Evolutionary conservation across 2,329 filamentous ascomycete genomes (phyloP), one percentile per base, ranked within the genome.

Genomic region (Beauveria bassiana): DNA sequence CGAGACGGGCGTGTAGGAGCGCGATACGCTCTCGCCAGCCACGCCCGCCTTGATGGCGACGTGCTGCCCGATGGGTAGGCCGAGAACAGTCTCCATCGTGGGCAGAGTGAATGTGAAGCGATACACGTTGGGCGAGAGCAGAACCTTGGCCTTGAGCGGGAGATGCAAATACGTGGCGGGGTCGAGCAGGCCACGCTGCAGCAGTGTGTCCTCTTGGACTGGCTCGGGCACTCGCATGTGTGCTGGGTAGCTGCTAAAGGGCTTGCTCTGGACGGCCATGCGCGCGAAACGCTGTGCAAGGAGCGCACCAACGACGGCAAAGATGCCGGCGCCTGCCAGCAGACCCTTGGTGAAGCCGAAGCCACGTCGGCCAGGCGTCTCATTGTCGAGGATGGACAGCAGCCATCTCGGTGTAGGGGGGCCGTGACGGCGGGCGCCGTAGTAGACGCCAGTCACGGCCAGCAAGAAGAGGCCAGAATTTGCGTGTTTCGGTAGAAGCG

Each of bases 51-150:
- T 76, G 62, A 85, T 80, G 49, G 80, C 75, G 4, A 85, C 75
- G 64, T 85, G 82, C 66, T 85, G 82, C 6, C 83, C 82, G 8
- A 79, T 81, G 0, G 83, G 83, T 9, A 86, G 74, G 2, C 82
- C 82, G 2, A 84, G 74, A 0, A 82, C 72, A 2, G 76, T 74
- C 9, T 68, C 66, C 0, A 70, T 65, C 0, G 71, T 72, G 0
- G 82, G 82, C 2, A 85, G 74, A 28, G 73, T 69, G 45, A 85
- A 83, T 6, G 74, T 70, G 12, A 82, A 73, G 24, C 74, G 74
- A 68, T 77, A 82, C 5, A 79, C 76, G 52, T 76, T 73, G 5
- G 78, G 77, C 1, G 77, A 71, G 14, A 80, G 61, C 7, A 72
- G 62, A 7, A 68, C 69, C 64, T 79, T 79, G 34, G 70, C 67